Evolutionary conservation across 768 basidiomycete genomes (phyloP), one percentile per base, ranked within the genome.

Genomic region (Xerocomellus chrysenteron): DNA sequence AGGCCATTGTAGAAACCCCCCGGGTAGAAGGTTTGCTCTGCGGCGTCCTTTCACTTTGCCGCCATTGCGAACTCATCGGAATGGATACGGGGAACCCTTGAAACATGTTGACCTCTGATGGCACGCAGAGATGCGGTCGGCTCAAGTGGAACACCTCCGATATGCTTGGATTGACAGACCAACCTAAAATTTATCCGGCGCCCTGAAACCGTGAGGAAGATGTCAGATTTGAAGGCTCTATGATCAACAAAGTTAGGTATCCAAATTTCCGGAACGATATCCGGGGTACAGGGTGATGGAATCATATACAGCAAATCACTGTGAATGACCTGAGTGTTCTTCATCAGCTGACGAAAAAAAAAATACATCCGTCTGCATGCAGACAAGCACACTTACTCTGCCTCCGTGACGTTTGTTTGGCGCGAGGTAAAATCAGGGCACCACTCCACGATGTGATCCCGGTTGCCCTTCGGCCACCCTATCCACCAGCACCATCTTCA

Each of bases 401-500:
- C 33, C n/a, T 17, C 26, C 30, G 37, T 11, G 26, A 32, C 33
- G 21, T 41, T 45, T 43, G 26, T 33, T 10, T n/a, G 17, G 32
- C n/a, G 26, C 26, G 19, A 45, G 30, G 24, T 30, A 24, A 36
- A 24, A 19, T 55, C 53, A 50, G 26, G 36, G 45, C 56, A 50
- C 26, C 39, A 21, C 21, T 21, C 21, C 49, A 50, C 13, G 9
- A 17, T 46, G 49, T 50, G 52, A 54, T 47, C 35, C 49, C 21
- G 24, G 43, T n/a, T 51, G 24, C 19, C 46, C 45, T 17, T 51
- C 48, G 5, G 47, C 48, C 32, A 32, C 55, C 28, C 33, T 26
- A n/a, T 42, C 51, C 50, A 36, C 41, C n/a, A 70, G 56, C 52
- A 61, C 65, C 60, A 75, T 73, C 66, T 69, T 74, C 84, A 86